These are phyloP conservation scores for Beta lomatogona DNA, from an alignment of 179 eudicot species.

Conservation along the genomic window DNA sequence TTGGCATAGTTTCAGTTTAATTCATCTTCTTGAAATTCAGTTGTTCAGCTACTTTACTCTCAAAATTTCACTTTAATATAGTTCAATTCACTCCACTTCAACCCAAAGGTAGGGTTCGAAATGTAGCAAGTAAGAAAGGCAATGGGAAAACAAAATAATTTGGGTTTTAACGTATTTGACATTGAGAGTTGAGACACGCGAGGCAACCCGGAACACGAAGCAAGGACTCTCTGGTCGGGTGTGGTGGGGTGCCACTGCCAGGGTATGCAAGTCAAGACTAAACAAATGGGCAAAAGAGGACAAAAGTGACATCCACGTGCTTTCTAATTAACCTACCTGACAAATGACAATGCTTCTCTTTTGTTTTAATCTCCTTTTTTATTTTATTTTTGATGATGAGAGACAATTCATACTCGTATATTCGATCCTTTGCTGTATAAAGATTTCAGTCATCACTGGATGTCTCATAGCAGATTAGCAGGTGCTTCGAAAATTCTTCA, in stretches of 20 bases:
- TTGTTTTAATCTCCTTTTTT: neutral
- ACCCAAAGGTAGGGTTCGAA: too few relatives aligned
- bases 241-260: neutral
- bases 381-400: neutral
- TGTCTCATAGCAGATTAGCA: neutral
- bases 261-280: neutral
- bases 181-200: neutral
- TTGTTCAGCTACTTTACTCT: too few relatives aligned
- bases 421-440: neutral
- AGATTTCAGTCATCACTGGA: neutral
- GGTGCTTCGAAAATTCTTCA: neutral
- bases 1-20: too few relatives aligned
- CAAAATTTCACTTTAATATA: too few relatives aligned
- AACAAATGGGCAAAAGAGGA: neutral
- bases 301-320: slow-evolving; percentile 12
- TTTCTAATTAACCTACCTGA: neutral
- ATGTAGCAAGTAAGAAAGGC: too few relatives aligned
- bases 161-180: too few relatives aligned
- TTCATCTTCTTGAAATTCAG: too few relatives aligned
- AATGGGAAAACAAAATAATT: too few relatives aligned
- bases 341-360: neutral
- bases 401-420: slow-evolving; percentile 9
- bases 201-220: neutral
- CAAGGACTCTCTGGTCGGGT: neutral
- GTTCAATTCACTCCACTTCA: too few relatives aligned